Evolutionary conservation across 1,284 basidiomycete genomes (phyloP), one percentile per base, ranked within the genome.

Genomic region (Lentinula novae-zelandiae): DNA sequence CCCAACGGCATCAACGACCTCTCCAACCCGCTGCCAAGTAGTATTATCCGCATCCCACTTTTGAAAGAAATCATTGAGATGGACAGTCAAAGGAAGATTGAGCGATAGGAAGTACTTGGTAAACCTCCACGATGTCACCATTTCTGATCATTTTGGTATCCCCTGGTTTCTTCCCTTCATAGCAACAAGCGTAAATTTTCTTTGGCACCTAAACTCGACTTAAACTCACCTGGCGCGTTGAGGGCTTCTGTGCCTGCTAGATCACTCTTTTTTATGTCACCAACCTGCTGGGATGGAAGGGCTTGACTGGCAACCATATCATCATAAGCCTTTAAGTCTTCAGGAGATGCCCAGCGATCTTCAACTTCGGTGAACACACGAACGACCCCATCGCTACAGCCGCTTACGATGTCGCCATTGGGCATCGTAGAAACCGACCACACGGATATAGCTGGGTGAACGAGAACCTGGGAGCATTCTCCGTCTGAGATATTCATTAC

Each of bases 1-100:
- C 8, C 95, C 93, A 51, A 97, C 92, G 15, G 94, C 94, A 69
- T 96, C 96, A 2, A 97, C 94, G 3, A 99, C 96, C 66, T 96
- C 91, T 12, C 97, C 97, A 44, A 99, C 87, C 73, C 96, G 97
- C 71, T 92, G 84, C 96, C 96, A 98, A 44, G 82, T 82, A 12
- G 76, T 77, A 10, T 78, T 79, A 2, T 81, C 75, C 20, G 76
- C 79, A 63, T 93, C 90, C 96, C 97, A 99, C 80, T 82, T 60
- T 10, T 34, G 54, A 27, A 22, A n/a, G 44, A 48, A 61, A 38
- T 10, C 20, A 33, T 55, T 59, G 48, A 61, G 48, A 27, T 34
- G 54, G 54, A 5, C 44, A 53, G n/a, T 55, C 44, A 31, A 36
- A 20, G 44, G 48, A 42, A 42, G 15, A 5, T 39, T 12, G n/a